Percentiles rank a stretch among this genome's conserved stretches.
phyloP scores from a whole-genome alignment of 306 rosid genomes.

The Fragaria iinumae region DNA sequence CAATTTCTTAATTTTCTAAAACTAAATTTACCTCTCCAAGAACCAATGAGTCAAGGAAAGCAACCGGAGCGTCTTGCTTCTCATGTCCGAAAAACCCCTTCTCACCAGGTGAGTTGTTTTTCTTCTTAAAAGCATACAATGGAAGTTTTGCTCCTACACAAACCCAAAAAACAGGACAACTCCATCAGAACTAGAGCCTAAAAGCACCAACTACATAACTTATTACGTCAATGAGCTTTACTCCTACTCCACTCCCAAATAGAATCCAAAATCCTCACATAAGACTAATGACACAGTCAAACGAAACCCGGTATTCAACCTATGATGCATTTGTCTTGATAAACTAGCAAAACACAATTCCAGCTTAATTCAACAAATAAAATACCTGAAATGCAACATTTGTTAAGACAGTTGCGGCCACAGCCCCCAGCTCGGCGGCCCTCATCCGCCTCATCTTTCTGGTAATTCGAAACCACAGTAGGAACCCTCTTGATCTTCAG shows the following conservation, averaged over 20 bases:
- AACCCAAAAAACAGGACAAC: background rate
- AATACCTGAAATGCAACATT: conserved; percentile 79
- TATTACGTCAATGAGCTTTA: background rate
- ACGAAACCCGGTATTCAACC: background rate
- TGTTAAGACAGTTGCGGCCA: conserved; percentile 75
- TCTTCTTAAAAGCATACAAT: conserved; percentile 70
- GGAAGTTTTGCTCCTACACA: conserved; percentile 81
- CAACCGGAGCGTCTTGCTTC: conserved; percentile 57
- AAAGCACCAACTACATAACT: background rate
- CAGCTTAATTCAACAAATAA: background rate
- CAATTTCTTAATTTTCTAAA: conserved; percentile 18
- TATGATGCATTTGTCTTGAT: background rate
- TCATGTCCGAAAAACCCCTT: conserved; percentile 32
- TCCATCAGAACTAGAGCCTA: background rate
- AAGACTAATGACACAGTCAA: background rate
- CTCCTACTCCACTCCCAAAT: background rate
- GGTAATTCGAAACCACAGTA: conserved; percentile 82
- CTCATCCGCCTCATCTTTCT: conserved; percentile 67
- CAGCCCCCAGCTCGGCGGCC: conserved; percentile 61
- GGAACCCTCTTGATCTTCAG: conserved; percentile 92
- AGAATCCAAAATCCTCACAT: background rate
- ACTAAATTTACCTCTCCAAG: conserved; percentile 66
- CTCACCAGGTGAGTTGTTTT: conserved; percentile 27
- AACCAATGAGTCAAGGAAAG: conserved; percentile 76
- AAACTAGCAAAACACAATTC: background rate